These are phyloP conservation scores for Crotalaria pallida DNA, from an alignment of 306 rosid genomes.

Conservation along the genomic window DNA sequence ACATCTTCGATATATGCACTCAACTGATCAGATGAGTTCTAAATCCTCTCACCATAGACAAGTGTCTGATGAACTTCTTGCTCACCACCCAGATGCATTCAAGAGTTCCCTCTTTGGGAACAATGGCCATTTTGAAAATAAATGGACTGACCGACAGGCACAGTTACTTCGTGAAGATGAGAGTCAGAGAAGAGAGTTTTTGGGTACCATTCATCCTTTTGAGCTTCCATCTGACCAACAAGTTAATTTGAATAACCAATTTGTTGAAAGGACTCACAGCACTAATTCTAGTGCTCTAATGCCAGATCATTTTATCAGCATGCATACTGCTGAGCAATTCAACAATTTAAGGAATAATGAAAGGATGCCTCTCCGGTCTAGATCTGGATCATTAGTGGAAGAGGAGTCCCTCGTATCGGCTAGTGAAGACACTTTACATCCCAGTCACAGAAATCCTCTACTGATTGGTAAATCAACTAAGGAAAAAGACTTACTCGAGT, in stretches of 20 bases:
- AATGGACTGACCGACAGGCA: constrained; percentile 32
- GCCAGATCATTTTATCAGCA: constrained; percentile 39
- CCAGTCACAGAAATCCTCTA: constrained; percentile 40
- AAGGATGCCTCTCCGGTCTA: constrained; percentile 39
- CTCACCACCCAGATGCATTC: constrained; percentile 35
- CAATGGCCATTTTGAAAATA: constrained; percentile 44
- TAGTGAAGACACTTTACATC: constrained; percentile 33
- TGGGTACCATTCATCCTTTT: constrained; percentile 38
- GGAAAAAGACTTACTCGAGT: constrained; percentile 40
- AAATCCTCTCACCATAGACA: constrained; percentile 35
- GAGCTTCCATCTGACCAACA: constrained; percentile 47
- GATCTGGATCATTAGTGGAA: constrained; percentile 42
- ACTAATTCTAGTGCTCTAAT: constrained; percentile 35
- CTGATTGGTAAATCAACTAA: constrained; percentile 39
- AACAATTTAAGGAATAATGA: constrained; percentile 36
- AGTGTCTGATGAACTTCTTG: constrained; percentile 39
- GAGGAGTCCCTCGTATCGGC: constrained; percentile 37
- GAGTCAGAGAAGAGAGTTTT: constrained; percentile 41
- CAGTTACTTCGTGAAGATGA: constrained; percentile 41
- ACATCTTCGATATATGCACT: constrained; percentile 27
- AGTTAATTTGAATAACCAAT: constrained; percentile 35
- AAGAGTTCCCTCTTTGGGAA: constrained; percentile 37
- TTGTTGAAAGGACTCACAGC: constrained; percentile 32
- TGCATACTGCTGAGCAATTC: constrained; percentile 38
- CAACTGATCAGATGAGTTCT: constrained; percentile 37